Evolutionary conservation across 1,284 basidiomycete species (phyloP).

Genomic region (Rhizoctonia solani): DNA sequence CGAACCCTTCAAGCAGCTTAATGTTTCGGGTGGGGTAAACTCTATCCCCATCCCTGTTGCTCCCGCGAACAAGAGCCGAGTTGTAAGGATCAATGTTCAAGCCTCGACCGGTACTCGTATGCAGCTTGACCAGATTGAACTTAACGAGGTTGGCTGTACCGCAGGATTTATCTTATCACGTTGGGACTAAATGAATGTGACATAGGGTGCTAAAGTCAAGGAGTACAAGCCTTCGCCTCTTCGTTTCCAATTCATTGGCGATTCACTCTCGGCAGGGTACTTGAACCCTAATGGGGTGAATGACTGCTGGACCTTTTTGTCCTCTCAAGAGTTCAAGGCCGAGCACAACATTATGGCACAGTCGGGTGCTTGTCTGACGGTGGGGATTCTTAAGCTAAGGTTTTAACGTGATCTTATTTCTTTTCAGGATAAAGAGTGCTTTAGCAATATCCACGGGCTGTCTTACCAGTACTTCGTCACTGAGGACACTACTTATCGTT

Average conservation of each 20-base stretch:
- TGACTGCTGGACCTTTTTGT: slow-evolving; percentile 62
- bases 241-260: slow-evolving; percentile 61
- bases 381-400: too few relatives aligned
- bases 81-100: slow-evolving; percentile 57
- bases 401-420: background rate
- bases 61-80: slow-evolving; percentile 39
- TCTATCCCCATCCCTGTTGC: slow-evolving; percentile 48
- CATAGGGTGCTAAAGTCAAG: slow-evolving; percentile 53
- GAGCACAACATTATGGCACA: slow-evolving; percentile 58
- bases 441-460: slow-evolving; percentile 60
- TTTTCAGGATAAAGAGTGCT: slow-evolving; percentile 57
- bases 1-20: slow-evolving; percentile 53
- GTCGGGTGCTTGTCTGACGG: slow-evolving; percentile 57
- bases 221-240: slow-evolving; percentile 55
- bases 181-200: background rate
- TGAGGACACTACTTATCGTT: slow-evolving; percentile 59
- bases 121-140: slow-evolving; percentile 53
- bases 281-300: slow-evolving; percentile 46
- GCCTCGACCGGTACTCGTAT: slow-evolving; percentile 64
- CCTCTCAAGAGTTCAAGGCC: slow-evolving; percentile 57
- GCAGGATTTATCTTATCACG: background rate
- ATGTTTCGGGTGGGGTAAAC: slow-evolving; percentile 56
- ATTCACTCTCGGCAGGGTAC: slow-evolving; percentile 56
- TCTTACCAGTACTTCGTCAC: slow-evolving; percentile 55
- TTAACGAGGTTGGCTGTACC: slow-evolving; percentile 51